phyloP scores from a whole-genome alignment of 768 basidiomycete genomes.

The Goffeauzyma gilvescens region DNA sequence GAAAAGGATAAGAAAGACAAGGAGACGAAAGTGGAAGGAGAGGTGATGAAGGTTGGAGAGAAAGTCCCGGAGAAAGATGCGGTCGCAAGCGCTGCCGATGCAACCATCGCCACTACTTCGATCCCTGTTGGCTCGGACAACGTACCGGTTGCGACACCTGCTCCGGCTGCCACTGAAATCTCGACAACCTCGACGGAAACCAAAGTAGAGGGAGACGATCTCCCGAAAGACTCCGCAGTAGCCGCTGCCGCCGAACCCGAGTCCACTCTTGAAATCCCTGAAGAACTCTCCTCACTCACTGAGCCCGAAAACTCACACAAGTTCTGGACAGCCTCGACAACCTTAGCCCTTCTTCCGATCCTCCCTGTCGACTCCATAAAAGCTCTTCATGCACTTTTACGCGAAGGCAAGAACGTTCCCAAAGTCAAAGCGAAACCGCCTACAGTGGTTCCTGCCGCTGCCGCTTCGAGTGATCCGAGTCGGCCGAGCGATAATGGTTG shows the following conservation, averaged over 20 bases:
- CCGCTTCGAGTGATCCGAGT: too few species aligned
- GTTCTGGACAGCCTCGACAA: constrained; percentile 16
- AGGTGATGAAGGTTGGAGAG: background rate
- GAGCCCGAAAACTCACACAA: too few species aligned
- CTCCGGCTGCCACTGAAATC: constrained; percentile 1
- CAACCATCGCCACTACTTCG: background rate
- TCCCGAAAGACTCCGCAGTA: constrained; percentile 10
- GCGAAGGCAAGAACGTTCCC: constrained; percentile 66
- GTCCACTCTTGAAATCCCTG: too few species aligned
- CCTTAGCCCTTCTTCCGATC: constrained; percentile 41
- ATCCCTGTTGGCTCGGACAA: background rate
- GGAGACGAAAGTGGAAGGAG: background rate
- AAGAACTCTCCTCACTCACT: too few species aligned
- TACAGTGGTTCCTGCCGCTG: background rate
- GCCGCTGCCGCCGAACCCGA: background rate
- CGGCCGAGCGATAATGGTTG: constrained; percentile 52
- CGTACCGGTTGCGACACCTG: background rate
- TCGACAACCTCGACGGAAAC: too few species aligned
- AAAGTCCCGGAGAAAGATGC: constrained; percentile 34
- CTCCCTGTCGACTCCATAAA: constrained; percentile 45
- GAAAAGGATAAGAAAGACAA: constrained; percentile 20
- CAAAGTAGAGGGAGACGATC: background rate
- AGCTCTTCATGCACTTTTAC: constrained; percentile 50
- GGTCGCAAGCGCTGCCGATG: too few species aligned
- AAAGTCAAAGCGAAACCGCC: too few species aligned